Evolutionary conservation across 108 stramenopile species (phyloP).

Genomic region (Nitzschia sp.): DNA sequence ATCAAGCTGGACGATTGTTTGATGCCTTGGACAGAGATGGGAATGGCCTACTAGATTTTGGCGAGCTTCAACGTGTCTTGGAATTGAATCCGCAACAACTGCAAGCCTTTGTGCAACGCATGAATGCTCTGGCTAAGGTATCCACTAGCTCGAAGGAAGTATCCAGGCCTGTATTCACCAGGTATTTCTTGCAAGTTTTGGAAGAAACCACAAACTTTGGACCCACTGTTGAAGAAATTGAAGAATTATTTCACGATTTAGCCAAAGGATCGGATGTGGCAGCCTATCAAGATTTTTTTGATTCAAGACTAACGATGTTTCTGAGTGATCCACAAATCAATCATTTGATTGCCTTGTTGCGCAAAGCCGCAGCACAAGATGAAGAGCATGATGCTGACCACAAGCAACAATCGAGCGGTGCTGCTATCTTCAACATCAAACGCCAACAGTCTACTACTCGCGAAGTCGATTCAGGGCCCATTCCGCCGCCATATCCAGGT

Average conservation of each 20-base stretch:
- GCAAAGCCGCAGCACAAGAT: background rate
- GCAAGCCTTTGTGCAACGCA: conserved; percentile 37
- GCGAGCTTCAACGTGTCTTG: conserved; percentile 46
- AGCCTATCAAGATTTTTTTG: conserved; percentile 8
- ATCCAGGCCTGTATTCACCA: conserved; percentile 35
- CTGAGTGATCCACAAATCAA: conserved; percentile 47
- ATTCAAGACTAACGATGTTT: conserved; percentile 35
- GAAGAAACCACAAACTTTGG: conserved; percentile 28
- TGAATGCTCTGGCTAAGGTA: conserved; percentile 22
- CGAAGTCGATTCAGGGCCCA: background rate
- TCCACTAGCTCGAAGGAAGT: conserved; percentile 1
- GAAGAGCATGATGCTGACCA: background rate
- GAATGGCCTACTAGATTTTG: conserved; percentile 33
- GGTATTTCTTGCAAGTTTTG: conserved; percentile 42
- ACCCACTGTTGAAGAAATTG: conserved; percentile 37
- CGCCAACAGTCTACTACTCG: background rate
- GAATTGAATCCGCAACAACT: conserved; percentile 30
- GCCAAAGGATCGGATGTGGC: conserved; percentile 5
- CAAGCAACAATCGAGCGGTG: background rate
- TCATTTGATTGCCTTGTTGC: conserved; percentile 16
- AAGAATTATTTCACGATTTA: conserved; percentile 32
- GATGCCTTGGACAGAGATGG: conserved; percentile 38
- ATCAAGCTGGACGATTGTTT: conserved; percentile 32
- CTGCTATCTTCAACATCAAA: background rate
- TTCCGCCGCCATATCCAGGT: background rate